Base-by-base conservation (phyloP, 2,329 filamentous ascomycete genomes). In the Neofusicoccum parvum region DNA sequence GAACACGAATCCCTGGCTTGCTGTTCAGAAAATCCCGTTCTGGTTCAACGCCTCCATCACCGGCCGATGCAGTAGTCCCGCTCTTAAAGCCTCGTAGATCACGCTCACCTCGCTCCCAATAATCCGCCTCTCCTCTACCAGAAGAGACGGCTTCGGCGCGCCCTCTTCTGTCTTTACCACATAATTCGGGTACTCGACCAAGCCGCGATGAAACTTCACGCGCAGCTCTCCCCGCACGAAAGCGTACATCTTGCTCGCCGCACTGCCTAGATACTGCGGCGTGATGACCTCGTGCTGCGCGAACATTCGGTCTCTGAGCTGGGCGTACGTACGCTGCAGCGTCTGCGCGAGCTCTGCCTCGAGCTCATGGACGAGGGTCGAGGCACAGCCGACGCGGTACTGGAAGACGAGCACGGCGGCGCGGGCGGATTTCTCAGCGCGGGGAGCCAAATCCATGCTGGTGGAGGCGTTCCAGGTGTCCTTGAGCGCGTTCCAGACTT, bases 201-300 rank as follows among this genome's bases (percentile, higher is more conserved):
- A 49, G 10, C 71, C 72, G 12, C 62, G 46, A 53, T 69, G 68
- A 43, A 75, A 68, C 27, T 72, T 70, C 3, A 81, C 71, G 1
- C 65, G 67, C n/a, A 81, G 70, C 5, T 72, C 72, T 9, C 70
- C 66, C 2, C 79, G 74, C 7, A 81, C 75, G 64, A 75, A 77
- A 2, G 45, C 49, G 69, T 81, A 81, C n/a, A 80, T 65, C 2
- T 58, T 68, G 37, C 67, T 68, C 9, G 77, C 75, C 3, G 73
- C 71, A 7, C 65, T 54, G 37, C 78, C 74, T 1, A 80, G 73
- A 45, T 75, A 70, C 7, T 34, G 20, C 4, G 67, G 64, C 12
- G 69, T 69, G 58, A 67, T 64, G 7, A 43, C 32, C 5, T 37
- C 12, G 9, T 67, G 53, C 45, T 64, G 14, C 23, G 59, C 34